Base-by-base conservation (phyloP, 306 rosid species). In the Glycyrrhiza uralensis region DNA sequence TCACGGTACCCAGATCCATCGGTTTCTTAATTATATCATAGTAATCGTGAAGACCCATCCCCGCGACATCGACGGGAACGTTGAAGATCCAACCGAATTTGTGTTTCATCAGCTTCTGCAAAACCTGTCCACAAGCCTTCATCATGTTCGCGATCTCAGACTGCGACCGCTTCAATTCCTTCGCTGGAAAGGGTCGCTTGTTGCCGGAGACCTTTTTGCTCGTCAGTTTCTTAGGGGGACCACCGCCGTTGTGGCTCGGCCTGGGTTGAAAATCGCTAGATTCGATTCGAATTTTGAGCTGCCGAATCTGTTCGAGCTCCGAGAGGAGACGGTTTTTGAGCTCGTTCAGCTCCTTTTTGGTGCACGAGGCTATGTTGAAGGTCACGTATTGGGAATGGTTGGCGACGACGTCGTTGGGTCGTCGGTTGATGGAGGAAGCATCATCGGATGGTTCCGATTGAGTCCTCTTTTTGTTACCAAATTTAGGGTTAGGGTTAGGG, bases 1-100 rank as follows among this genome's bases (percentile, higher is more conserved):
- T 89, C 14, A 95, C 93, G 0, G 97, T 80, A 1, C 99, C 99
- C 2, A 95, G 93, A 95, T 95, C 99, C 97, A 95, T 95, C 0
- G 99, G 99, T 8, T 58, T 66, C 81, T 91, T 95, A 20, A 95
- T 78, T 39, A 91, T 91, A 33, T 91, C 96, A 5, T 79, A 13
- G 66, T 95, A 95, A 83, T 95, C 99, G 65, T 95, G 99, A 55
- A 95, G 95, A 18, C 85, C 84, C 89, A 86, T 29, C 0, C 86
- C 84, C 0, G 60, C 75, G 1, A 76, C 96, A 29, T 95, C 93
- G 0, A 95, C 99, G 0, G 96, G 98, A 49, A 56, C 76, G 39
- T 83, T 91, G 66, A 95, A 95, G 69, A 94, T 75, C 97, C 89
- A 86, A 2, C 89, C 83, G 6, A 49, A 56, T 78, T 89, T 94